Conservation (phyloP, 1,284 basidiomycete genomes). For the Lentinula novae-zelandiae region DNA sequence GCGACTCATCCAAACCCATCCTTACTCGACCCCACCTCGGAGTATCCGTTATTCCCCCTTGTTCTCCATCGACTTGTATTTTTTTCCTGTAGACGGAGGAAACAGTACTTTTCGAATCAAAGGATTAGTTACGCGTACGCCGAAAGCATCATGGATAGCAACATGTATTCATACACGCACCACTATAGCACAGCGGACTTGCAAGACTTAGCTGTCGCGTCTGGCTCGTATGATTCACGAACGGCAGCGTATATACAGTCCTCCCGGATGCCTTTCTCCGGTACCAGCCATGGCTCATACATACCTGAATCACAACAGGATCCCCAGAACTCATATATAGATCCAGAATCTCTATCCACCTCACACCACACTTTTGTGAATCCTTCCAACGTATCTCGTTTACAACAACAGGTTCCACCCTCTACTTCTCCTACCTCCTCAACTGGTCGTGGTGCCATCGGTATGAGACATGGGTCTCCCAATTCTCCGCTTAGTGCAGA, state of each 20-base stretch:
- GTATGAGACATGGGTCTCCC: not conserved
- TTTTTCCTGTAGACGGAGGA: too few species aligned
- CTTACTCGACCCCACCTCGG: not conserved
- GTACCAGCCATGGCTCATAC: not conserved
- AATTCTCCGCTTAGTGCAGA: not conserved
- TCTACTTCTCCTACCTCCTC: not conserved
- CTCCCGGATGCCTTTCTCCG: not conserved
- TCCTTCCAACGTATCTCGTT: not conserved
- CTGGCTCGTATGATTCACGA: not conserved
- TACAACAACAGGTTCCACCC: not conserved
- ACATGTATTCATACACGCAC: not conserved
- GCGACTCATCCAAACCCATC: slow-evolving; percentile 5
- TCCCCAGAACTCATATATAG: not conserved
- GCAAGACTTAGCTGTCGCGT: not conserved
- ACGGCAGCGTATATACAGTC: not conserved
- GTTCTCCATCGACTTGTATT: too few species aligned
- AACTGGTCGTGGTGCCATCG: not conserved
- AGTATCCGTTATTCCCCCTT: not conserved
- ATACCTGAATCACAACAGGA: not conserved
- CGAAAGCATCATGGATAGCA: not conserved
- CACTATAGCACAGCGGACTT: not conserved
- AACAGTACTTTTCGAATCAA: not conserved
- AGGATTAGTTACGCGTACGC: not conserved
- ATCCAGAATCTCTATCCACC: not conserved
- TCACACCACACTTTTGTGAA: not conserved